A percentile compares a stretch with the other conserved stretches of the same genome.
These are phyloP conservation scores for Pholiota conissans DNA, from an alignment of 768 basidiomycete species.

Conservation along the genomic window DNA sequence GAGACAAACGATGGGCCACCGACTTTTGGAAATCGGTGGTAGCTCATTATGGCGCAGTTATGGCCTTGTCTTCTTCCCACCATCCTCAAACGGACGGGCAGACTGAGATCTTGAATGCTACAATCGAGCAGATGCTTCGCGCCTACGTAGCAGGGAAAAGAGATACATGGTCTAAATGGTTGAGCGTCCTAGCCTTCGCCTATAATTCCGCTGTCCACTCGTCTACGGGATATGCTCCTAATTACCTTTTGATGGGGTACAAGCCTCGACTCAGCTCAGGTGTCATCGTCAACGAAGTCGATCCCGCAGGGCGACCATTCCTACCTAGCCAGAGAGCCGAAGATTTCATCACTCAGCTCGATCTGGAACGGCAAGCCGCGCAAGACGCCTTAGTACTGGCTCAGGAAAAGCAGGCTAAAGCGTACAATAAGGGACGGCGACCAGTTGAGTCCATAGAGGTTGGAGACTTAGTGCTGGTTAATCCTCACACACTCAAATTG, in stretches of 20 bases:
- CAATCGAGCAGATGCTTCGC: neutral
- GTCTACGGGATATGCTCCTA: constrained; percentile 5
- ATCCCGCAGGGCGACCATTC: constrained; percentile 2
- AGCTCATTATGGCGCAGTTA: constrained; percentile 12
- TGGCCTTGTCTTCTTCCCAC: constrained; percentile 28
- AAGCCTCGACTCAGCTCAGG: neutral
- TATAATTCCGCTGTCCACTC: constrained; percentile 6
- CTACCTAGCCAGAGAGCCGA: constrained; percentile 5
- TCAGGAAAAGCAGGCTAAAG: constrained; percentile 11
- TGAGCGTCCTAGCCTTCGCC: constrained; percentile 1
- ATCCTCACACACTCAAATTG: constrained; percentile 25
- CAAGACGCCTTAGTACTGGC: neutral
- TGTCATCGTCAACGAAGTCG: neutral
- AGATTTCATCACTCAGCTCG: neutral
- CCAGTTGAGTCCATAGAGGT: neutral
- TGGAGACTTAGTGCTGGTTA: constrained; percentile 23
- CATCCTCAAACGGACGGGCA: constrained; percentile 39
- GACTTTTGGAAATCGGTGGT: constrained; percentile 28
- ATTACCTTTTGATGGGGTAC: constrained; percentile 2
- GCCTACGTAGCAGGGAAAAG: constrained; percentile 4
- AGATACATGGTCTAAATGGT: neutral
- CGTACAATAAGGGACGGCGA: constrained; percentile 4
- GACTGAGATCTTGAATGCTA: constrained; percentile 25
- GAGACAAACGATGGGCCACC: constrained; percentile 19
- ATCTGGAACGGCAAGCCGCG: neutral